phyloP scores from a whole-genome alignment of 225 moss, liverwort and hornwort genomes.

The Thuidium tamariscinum region DNA sequence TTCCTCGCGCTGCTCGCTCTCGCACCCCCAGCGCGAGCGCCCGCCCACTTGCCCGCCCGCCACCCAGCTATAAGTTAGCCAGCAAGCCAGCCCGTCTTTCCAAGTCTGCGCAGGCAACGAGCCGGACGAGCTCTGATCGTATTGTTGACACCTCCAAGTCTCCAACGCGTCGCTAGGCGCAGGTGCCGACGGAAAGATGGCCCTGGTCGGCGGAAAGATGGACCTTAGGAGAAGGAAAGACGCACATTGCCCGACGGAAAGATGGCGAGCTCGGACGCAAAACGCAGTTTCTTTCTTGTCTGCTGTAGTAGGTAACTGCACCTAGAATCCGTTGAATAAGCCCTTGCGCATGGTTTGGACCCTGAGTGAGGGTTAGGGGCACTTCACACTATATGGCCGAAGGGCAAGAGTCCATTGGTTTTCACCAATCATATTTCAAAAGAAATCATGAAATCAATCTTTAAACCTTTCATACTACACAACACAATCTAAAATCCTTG shows the following conservation, averaged over 20 bases:
- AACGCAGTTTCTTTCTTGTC: not conserved
- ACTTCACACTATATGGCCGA: no score
- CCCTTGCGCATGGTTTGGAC: not conserved
- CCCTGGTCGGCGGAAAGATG: not conserved
- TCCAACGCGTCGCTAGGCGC: not conserved
- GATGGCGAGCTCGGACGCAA: not conserved
- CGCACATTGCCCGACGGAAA: not conserved
- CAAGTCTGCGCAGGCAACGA: not conserved
- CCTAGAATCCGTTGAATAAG: not conserved
- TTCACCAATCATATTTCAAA: no score
- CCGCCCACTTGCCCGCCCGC: not conserved
- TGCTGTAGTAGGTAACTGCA: not conserved
- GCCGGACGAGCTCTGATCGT: not conserved
- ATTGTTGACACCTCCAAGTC: slow-evolving; percentile 16
- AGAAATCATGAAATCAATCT: no score
- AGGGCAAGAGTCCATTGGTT: no score
- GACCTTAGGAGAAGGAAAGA: not conserved
- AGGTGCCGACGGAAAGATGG: slow-evolving; percentile 2
- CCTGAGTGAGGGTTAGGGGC: not conserved
- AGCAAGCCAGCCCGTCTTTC: not conserved
- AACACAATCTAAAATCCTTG: no score
- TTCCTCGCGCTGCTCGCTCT: not conserved
- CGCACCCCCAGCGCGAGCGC: no score
- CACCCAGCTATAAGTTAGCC: not conserved
- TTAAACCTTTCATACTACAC: no score